Percentiles rank a stretch among this genome's conserved stretches.
Conservation (phyloP, 805 yeast species). For the Candida wancherniae region DNA sequence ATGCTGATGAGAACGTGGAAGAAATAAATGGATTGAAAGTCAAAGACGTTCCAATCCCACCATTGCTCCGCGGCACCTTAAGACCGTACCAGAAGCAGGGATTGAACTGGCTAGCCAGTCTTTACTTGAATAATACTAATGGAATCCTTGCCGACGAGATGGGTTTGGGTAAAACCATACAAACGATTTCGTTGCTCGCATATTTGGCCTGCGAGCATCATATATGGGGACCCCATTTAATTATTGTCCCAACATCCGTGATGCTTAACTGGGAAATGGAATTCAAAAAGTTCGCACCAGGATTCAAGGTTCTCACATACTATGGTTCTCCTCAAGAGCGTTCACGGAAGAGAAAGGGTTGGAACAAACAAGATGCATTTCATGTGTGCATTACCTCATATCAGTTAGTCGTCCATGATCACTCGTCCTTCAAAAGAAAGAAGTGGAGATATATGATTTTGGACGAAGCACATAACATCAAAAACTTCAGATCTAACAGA, state of each 20-base stretch:
- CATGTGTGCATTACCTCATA: conserved; percentile 97
- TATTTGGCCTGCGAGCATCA: conserved; percentile 91
- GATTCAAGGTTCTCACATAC: conserved; percentile 90
- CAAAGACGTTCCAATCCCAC: conserved; percentile 72
- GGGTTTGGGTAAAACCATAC: conserved; percentile 98
- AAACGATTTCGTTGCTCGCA: conserved; percentile 80
- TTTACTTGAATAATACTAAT: conserved; percentile 87
- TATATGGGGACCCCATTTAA: conserved; percentile 97
- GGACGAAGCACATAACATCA: conserved; percentile 98
- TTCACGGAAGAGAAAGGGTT: conserved; percentile 91
- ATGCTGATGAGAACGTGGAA: conserved; percentile 20
- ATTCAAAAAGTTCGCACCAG: conserved; percentile 96
- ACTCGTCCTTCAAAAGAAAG: conserved; percentile 85
- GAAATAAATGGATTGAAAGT: conserved; percentile 40
- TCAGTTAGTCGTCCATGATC: conserved; percentile 97
- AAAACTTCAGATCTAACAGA: conserved; percentile 90
- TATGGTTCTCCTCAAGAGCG: conserved; percentile 97
- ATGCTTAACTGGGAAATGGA: conserved; percentile 99
- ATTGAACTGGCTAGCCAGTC: conserved; percentile 91
- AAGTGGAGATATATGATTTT: conserved; percentile 95
- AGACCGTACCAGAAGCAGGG: conserved; percentile 96
- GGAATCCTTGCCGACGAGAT: conserved; percentile 98
- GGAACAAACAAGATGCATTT: conserved; percentile 95
- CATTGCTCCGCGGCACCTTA: conserved; percentile 70
- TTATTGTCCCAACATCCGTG: conserved; percentile 96